Evolutionary conservation across 805 yeast genomes (phyloP), one percentile per base, ranked within the genome.

Genomic region (Hanseniaspora hatyaiensis): DNA sequence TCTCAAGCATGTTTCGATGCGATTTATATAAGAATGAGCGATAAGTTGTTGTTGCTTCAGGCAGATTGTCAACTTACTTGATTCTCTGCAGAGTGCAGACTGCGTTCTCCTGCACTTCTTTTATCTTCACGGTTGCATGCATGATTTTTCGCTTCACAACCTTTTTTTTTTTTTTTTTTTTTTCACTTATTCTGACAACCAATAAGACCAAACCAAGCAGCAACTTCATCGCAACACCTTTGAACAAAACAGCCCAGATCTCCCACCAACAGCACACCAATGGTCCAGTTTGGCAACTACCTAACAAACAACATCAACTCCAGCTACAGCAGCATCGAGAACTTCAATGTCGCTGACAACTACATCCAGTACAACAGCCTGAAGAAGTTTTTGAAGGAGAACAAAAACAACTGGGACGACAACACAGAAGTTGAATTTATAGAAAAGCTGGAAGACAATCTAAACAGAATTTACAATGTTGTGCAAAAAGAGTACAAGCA

Each of bases 391-490:
- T 66, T 83, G 50, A 72, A 74, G 52, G 54, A 61, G 16, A 73
- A 77, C 55, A 71, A 72, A 52, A 63, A 66, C 48, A 54, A 62
- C 23, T 92, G 98, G 98, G 69, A 77, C 44, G 78, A 82, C 54
- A 74, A 73, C 26, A 69, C 80, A 49, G 98, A 92, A 63, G 94
- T 87, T 55, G 75, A 77, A 24, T 92, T 92, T 58, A 75, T 92
- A 47, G 73, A 74, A 40, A 66, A 71, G 38, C 64, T 89, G 52
- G 97, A 92, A 59, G 66, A 73, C 4, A 96, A 92, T 61, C 72
- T 89, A 58, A 96, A 88, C 65, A 92, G 89, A 66, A 95, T 92
- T 13, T 89, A 78, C 67, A 82, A 84, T 30, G 92, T 89, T 68
- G 88, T 92, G 56, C 81, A 78, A 61, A 82, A 89, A 50, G 89